A percentile compares a stretch with the other conserved stretches of the same genome.
Conservation (phyloP, 78 protist genomes). For the Polysphondylium violaceum region DNA sequence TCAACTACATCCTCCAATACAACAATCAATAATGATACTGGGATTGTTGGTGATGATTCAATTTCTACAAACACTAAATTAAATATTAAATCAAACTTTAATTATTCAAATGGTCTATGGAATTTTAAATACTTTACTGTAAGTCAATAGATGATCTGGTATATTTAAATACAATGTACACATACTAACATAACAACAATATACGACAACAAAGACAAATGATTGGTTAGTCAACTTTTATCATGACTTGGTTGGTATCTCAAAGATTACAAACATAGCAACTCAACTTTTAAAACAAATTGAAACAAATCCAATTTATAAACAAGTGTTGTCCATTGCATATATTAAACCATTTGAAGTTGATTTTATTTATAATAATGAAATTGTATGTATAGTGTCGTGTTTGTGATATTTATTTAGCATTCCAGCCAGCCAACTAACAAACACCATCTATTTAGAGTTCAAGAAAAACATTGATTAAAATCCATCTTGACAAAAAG, state of each 20-base stretch:
- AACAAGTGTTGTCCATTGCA: neutral
- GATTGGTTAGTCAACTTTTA: conserved; percentile 51
- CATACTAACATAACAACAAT: too few relatives aligned
- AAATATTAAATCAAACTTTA: neutral
- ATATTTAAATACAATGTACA: too few relatives aligned
- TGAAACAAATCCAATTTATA: neutral
- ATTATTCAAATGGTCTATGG: conserved; percentile 37
- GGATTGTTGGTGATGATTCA: too few relatives aligned
- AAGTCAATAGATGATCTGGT: too few relatives aligned
- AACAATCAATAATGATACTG: too few relatives aligned
- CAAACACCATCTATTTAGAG: neutral
- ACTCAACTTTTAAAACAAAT: conserved; percentile 32
- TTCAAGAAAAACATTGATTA: neutral
- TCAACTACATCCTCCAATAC: too few relatives aligned
- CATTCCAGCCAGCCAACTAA: neutral
- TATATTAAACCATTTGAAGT: conserved; percentile 25
- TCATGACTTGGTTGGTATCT: conserved; percentile 9
- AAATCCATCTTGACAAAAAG: neutral
- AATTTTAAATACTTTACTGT: conserved; percentile 19
- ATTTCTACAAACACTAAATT: too few relatives aligned
- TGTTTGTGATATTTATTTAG: neutral
- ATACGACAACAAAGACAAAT: neutral
- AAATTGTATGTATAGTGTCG: neutral
- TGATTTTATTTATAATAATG: conserved; percentile 15
- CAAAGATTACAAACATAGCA: conserved; percentile 15